phyloP scores from a whole-genome alignment of 164 flowering plant species.

The Protea cynaroides region DNA sequence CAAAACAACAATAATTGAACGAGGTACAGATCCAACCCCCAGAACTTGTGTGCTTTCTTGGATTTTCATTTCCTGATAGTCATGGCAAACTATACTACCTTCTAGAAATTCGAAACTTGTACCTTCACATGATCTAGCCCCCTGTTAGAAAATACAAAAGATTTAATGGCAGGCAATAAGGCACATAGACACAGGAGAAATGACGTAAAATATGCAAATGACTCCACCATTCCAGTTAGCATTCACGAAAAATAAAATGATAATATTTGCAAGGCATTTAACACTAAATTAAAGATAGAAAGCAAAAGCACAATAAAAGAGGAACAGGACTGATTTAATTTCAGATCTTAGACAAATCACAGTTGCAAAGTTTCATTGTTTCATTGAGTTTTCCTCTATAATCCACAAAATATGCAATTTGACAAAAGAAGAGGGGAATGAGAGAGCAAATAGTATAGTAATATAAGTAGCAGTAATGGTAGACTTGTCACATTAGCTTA shows the following conservation, averaged over 20 bases:
- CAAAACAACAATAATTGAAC: slow-evolving; percentile 77
- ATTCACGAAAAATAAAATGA: no score
- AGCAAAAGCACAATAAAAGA: no score
- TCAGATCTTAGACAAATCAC: no score
- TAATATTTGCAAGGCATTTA: no score
- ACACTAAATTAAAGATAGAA: no score
- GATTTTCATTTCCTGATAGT: slow-evolving; percentile 97
- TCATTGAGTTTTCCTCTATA: background rate
- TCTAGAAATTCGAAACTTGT: slow-evolving; percentile 60
- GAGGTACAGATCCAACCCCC: slow-evolving; percentile 97
- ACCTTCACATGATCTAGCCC: slow-evolving; percentile 56
- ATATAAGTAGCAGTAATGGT: no score
- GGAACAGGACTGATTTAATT: no score
- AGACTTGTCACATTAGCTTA: no score
- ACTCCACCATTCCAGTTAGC: background rate
- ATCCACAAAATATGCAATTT: background rate
- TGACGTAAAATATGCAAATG: background rate
- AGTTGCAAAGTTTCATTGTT: background rate
- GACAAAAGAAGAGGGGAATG: background rate
- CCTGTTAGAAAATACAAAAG: slow-evolving; percentile 28
- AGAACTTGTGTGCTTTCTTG: slow-evolving; percentile 89
- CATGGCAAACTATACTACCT: slow-evolving; percentile 59
- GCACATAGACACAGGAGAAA: background rate
- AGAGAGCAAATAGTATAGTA: no score
- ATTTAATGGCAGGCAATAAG: slow-evolving; percentile 1